Conservation (phyloP, 2,329 filamentous ascomycete genomes). For the Orbilia blumenaviensis region DNA sequence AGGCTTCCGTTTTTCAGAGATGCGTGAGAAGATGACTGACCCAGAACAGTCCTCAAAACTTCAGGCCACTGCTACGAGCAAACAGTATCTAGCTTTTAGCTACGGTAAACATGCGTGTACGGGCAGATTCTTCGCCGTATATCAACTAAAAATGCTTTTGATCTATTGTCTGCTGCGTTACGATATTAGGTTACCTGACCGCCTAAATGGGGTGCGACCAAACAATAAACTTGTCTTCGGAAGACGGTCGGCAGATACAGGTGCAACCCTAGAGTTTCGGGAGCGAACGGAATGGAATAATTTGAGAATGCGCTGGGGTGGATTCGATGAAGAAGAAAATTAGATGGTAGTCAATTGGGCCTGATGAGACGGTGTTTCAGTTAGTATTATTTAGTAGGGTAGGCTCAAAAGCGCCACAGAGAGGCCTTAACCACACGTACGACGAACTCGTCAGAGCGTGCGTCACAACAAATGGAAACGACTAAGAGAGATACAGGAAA, state of each 20-base stretch:
- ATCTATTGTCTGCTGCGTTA: slow-evolving; percentile 60
- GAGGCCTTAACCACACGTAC: too few species aligned
- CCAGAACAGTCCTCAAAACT: slow-evolving; percentile 44
- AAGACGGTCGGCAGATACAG: slow-evolving; percentile 34
- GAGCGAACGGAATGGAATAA: slow-evolving; percentile 27
- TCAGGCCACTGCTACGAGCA: slow-evolving; percentile 58
- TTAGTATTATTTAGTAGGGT: too few species aligned
- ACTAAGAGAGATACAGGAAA: too few species aligned
- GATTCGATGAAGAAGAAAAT: slow-evolving; percentile 1
- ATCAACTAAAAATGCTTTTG: slow-evolving; percentile 61
- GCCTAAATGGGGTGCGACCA: slow-evolving; percentile 24
- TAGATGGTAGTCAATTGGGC: neutral
- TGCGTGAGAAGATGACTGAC: slow-evolving; percentile 58
- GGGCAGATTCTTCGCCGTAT: slow-evolving; percentile 62
- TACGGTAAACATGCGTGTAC: slow-evolving; percentile 61
- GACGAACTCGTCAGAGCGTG: too few species aligned
- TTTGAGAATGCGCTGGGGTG: neutral
- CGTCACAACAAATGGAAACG: too few species aligned
- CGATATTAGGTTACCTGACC: slow-evolving; percentile 59
- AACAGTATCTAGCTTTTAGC: slow-evolving; percentile 61
- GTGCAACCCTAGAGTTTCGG: slow-evolving; percentile 32
- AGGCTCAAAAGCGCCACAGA: too few species aligned
- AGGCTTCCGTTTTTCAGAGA: slow-evolving; percentile 62
- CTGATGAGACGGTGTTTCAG: too few species aligned
- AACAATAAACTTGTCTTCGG: slow-evolving; percentile 43